Base-by-base conservation (phyloP, 2,329 filamentous ascomycete species). In the Xenosphaeropsis pyriputrescens region DNA sequence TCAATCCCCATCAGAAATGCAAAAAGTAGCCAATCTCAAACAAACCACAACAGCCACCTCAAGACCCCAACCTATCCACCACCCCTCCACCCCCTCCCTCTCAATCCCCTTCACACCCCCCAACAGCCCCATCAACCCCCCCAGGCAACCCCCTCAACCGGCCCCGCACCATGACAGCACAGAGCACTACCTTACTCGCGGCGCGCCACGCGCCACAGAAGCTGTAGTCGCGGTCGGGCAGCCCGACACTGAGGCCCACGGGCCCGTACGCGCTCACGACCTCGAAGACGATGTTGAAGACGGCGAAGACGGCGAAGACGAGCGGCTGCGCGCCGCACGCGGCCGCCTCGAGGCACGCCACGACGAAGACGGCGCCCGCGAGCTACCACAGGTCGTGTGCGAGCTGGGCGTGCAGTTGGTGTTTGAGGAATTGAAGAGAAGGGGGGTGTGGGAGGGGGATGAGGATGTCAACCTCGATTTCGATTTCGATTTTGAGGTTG, bases 301-400 rank as follows among this genome's bases (percentile, higher is more conserved):
- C 66, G 15, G 67, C 55, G 51, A 78, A 77, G 5, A 74, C 66
- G 15, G 67, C 55, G 0, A 72, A 71, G 38, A 73, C 63, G 5
- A 26, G 22, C 22, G 22, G 22, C 22, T 26, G 22, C 22, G 52
- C 47, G 1, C 64, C 56, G 36, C 72, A 74, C 39, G 73, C 65
- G 5, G 58, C 54, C 1, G 68, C 69, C 51, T 81, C 76, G 34
- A 77, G 72, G 30, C 71, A 65, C 38, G 65, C 63, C 39, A 81
- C 75, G 22, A 74, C 52, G 36, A 79, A 61, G 11, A 77, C 64
- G 2, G 72, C 70, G 0, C 79, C 54, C 3, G 72, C 67, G 12
- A 81, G 68, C 59, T 67, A 74, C 75, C 76, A 80, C 13, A 81
- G 59, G 48, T 81, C 77, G 51, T 80, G 73, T 19, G 72, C 70